A percentile compares a stretch with the other conserved stretches of the same genome.
Conservation (phyloP, 331 rosid genomes). For the Telfairia occidentalis region DNA sequence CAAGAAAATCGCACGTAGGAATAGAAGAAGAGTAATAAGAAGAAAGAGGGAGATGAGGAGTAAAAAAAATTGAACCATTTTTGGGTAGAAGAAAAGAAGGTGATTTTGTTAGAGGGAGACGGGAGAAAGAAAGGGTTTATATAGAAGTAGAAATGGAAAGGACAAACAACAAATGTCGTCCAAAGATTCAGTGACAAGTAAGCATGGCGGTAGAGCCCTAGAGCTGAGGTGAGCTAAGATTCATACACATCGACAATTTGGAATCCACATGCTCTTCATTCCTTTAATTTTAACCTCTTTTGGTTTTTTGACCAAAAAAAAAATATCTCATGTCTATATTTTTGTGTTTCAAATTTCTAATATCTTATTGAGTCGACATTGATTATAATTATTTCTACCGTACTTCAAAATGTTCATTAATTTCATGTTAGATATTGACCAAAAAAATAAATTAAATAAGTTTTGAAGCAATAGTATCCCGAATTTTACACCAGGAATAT, state of each 20-base stretch:
- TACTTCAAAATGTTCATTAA: too few species aligned
- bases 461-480: too few species aligned
- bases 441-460: too few species aligned
- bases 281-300: not conserved
- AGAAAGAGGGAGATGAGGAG: slow-evolving; percentile 28
- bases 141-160: not conserved
- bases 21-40: slow-evolving; percentile 21
- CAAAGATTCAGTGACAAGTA: slow-evolving; percentile 10
- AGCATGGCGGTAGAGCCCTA: slow-evolving; percentile 7
- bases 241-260: slow-evolving; percentile 3
- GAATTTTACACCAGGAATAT: too few species aligned
- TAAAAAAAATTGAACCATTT: slow-evolving; percentile 30
- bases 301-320: not conserved
- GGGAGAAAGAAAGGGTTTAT: not conserved
- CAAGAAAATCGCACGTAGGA: slow-evolving; percentile 14
- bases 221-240: not conserved
- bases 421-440: too few species aligned
- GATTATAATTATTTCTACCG: too few species aligned
- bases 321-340: not conserved
- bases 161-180: slow-evolving; percentile 10
- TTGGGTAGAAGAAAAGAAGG: not conserved
- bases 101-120: not conserved
- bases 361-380: too few species aligned
- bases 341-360: too few species aligned
- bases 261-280: not conserved